Percentiles rank a stretch among this genome's conserved stretches.
These are phyloP conservation scores for Colletotrichum lentis DNA, from an alignment of 2,329 filamentous ascomycete species.

Conservation along the genomic window DNA sequence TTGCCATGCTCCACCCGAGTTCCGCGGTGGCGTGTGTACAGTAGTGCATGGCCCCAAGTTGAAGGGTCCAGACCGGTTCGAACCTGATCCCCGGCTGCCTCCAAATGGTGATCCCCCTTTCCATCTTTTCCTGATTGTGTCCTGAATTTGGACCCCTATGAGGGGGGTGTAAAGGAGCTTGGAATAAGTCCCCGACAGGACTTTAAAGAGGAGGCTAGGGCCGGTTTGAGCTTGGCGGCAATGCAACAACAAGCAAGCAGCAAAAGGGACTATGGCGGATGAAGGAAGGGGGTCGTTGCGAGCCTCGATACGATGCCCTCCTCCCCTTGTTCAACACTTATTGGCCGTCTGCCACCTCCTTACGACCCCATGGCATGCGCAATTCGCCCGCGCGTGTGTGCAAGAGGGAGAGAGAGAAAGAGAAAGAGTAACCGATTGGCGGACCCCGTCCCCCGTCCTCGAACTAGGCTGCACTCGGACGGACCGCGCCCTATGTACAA, in stretches of 20 bases:
- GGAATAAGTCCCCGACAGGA: not conserved
- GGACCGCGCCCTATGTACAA: too few species aligned
- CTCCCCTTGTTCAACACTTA: not conserved
- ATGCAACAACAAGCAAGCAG: not conserved
- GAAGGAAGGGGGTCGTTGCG: not conserved
- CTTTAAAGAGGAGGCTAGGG: too few species aligned
- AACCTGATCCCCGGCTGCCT: not conserved
- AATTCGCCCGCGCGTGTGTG: not conserved
- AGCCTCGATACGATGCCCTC: not conserved
- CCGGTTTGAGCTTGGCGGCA: conserved; percentile 5
- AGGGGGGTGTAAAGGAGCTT: conserved; percentile 7
- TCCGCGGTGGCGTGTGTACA: conserved; percentile 16
- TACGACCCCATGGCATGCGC: too few species aligned
- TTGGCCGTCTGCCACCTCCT: not conserved
- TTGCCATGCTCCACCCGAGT: not conserved
- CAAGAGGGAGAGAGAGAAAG: not conserved
- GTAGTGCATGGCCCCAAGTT: conserved; percentile 4
- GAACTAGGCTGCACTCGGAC: not conserved
- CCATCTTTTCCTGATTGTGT: not conserved
- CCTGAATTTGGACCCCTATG: conserved; percentile 8
- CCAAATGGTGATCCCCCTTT: not conserved
- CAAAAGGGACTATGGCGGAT: not conserved
- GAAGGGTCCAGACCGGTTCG: conserved; percentile 22
- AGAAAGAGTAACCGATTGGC: not conserved
- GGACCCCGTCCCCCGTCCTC: conserved; percentile 1